Percentiles rank a stretch among this genome's conserved stretches.
Evolutionary conservation across 768 basidiomycete species (phyloP).

Genomic region (Calocybe gangraenosa): DNA sequence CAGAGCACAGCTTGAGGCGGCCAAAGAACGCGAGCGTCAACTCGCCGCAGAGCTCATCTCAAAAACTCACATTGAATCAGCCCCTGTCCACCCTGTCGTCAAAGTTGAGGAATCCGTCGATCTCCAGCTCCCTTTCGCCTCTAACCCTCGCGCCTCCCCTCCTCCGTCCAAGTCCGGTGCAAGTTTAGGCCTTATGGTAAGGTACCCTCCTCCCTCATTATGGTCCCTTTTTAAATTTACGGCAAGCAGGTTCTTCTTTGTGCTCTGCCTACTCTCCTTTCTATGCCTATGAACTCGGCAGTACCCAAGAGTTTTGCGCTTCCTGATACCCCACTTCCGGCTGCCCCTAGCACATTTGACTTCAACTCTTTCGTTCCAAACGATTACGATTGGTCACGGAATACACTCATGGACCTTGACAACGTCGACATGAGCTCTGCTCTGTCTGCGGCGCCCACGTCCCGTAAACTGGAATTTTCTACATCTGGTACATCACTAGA

Average conservation of each 20-base stretch:
- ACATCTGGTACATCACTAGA: constrained; percentile 39
- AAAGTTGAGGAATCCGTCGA: constrained; percentile 67
- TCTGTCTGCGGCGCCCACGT: constrained; percentile 25
- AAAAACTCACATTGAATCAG: constrained; percentile 22
- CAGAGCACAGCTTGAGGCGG: constrained; percentile 57
- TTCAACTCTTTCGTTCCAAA: constrained; percentile 43
- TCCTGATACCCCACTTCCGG: constrained; percentile 38
- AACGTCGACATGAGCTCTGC: constrained; percentile 31
- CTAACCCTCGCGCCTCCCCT: constrained; percentile 33
- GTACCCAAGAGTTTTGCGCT: constrained; percentile 54
- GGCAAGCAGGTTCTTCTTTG: constrained; percentile 67
- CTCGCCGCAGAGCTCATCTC: constrained; percentile 58
- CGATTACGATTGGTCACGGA: constrained; percentile 54
- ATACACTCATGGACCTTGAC: constrained; percentile 46
- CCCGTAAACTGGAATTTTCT: constrained; percentile 56
- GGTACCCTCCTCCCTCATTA: constrained; percentile 18
- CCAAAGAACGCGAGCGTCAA: constrained; percentile 63
- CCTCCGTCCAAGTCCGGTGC: constrained; percentile 58
- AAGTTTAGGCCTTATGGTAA: constrained; percentile 68
- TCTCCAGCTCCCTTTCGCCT: constrained; percentile 41
- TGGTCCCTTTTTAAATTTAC: constrained; percentile 13
- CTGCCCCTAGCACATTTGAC: constrained; percentile 43
- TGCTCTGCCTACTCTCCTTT: constrained; percentile 70
- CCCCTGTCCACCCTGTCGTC: constrained; percentile 29
- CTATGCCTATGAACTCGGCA: constrained; percentile 55